phyloP scores from a whole-genome alignment of 306 rosid genomes.

The Corylus americana region DNA sequence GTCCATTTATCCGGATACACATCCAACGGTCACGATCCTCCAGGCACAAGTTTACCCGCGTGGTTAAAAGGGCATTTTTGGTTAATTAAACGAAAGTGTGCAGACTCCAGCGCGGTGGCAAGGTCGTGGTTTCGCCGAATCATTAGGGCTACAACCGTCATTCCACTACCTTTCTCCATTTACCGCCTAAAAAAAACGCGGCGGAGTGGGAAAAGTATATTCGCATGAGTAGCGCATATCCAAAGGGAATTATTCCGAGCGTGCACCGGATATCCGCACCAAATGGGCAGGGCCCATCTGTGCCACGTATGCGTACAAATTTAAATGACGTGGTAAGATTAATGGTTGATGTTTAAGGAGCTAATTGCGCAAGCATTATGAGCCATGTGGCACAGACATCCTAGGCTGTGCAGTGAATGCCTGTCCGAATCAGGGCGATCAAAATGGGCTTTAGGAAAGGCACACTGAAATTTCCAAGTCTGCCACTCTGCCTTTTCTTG shows the following conservation, averaged over 20 bases:
- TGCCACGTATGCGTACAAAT: background rate
- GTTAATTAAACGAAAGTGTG: conserved; percentile 18
- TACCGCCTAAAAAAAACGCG: background rate
- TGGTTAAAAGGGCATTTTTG: conserved; percentile 34
- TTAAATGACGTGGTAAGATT: conserved; percentile 30
- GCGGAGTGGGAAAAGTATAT: conserved; percentile 41
- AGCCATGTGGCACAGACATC: background rate
- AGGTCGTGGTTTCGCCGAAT: background rate
- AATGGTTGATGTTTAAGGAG: background rate
- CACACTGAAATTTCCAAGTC: background rate
- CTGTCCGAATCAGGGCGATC: background rate
- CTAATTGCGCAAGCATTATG: background rate
- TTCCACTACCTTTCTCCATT: background rate
- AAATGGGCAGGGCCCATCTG: background rate
- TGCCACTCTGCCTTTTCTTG: background rate
- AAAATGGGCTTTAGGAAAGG: background rate
- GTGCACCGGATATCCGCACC: conserved; percentile 37
- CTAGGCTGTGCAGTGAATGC: background rate
- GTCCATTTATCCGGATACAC: background rate
- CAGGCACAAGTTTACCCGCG: background rate
- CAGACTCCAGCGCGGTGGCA: background rate
- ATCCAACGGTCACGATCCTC: conserved; percentile 9
- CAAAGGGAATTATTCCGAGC: conserved; percentile 47
- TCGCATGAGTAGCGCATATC: conserved; percentile 45
- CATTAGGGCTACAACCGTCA: conserved; percentile 15